These are phyloP conservation scores for Pinus albicaulis DNA, from an alignment of 75 land plant species.

Conservation along the genomic window DNA sequence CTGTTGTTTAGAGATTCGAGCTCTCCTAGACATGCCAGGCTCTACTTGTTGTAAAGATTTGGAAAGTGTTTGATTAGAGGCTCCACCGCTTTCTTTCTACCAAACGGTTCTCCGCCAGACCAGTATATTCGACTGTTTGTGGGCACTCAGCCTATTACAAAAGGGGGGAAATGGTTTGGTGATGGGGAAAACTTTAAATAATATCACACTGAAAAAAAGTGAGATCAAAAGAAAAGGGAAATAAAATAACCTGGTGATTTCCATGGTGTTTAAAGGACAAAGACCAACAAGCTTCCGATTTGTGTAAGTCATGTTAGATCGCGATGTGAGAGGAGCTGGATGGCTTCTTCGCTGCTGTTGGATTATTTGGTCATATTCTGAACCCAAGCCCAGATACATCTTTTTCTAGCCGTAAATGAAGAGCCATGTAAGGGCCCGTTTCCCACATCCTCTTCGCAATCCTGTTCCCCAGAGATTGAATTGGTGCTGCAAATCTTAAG, in stretches of 20 bases:
- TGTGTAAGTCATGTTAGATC: slow-evolving; percentile 48
- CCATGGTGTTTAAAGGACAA: slow-evolving; percentile 74
- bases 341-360: slow-evolving; percentile 24
- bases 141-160: slow-evolving; percentile 61
- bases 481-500: slow-evolving; percentile 64
- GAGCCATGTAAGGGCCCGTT: slow-evolving; percentile 58
- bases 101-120: slow-evolving; percentile 87
- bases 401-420: slow-evolving; percentile 62
- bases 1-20: slow-evolving; percentile 51
- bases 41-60: slow-evolving; percentile 63
- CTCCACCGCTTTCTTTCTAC: slow-evolving; percentile 53
- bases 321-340: slow-evolving; percentile 62
- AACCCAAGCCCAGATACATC: slow-evolving; percentile 81
- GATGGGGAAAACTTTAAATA: too few relatives aligned
- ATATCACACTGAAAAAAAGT: too few relatives aligned
- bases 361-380: slow-evolving; percentile 46
- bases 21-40: slow-evolving; percentile 58
- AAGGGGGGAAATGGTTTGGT: too few relatives aligned
- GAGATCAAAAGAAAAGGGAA: neutral
- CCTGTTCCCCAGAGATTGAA: slow-evolving; percentile 51
- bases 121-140: slow-evolving; percentile 51
- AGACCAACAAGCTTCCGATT: slow-evolving; percentile 75
- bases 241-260: slow-evolving; percentile 57
- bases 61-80: slow-evolving; percentile 66
- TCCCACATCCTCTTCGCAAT: slow-evolving; percentile 72